A percentile compares a stretch with the other conserved stretches of the same genome.
Conservation (phyloP, 73 alveolate species). For the Tetrahymena thermophila region DNA sequence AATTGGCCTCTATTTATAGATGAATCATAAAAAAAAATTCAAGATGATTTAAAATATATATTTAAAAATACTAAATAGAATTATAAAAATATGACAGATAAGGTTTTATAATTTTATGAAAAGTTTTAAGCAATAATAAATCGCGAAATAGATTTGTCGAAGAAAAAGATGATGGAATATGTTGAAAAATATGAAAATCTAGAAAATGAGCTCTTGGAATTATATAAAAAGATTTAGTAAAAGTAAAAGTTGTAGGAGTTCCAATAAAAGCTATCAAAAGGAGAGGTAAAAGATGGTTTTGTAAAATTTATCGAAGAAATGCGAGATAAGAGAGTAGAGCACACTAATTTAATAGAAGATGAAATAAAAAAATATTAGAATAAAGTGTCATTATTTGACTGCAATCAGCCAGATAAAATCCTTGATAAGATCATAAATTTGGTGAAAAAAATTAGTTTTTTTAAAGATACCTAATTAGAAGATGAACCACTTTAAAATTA, state of each 20-base stretch:
- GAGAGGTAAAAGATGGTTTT: not conserved
- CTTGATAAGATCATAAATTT: not conserved
- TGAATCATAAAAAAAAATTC: not conserved
- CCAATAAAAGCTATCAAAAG: not conserved
- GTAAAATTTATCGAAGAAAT: not conserved
- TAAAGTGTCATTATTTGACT: not conserved
- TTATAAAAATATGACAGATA: not conserved
- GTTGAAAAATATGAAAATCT: no score
- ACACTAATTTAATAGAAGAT: not conserved
- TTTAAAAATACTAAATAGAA: not conserved
- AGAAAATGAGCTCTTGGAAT: not conserved
- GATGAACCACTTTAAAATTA: no score
- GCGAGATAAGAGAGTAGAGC: not conserved
- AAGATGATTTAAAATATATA: not conserved
- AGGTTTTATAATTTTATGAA: not conserved
- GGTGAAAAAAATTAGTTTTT: no score
- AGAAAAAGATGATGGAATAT: no score
- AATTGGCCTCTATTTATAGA: not conserved
- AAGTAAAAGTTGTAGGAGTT: not conserved
- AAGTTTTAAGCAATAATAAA: not conserved
- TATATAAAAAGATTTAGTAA: not conserved
- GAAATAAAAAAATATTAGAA: not conserved
- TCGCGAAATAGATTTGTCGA: no score
- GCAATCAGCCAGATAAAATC: not conserved
- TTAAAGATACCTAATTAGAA: no score